Base-by-base conservation (phyloP, 73 alveolate genomes). In the Paramecium sexaurelia region DNA sequence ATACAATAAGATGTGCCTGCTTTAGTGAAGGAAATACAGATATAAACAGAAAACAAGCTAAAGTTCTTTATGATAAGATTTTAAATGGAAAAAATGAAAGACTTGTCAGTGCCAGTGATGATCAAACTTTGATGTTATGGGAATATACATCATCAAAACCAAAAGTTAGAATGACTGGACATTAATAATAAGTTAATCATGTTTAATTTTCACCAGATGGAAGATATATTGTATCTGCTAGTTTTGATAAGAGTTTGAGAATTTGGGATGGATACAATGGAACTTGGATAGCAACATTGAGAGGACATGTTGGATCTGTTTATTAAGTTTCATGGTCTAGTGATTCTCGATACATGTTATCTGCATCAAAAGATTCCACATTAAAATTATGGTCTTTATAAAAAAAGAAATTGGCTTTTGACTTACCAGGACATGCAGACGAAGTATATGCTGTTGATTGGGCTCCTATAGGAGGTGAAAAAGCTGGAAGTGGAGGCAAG, bases 211-310 rank as follows among this genome's bases (percentile, higher is more conserved):
- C 99, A 37, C 99, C 99, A 7, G 99, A 98, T 91, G 99, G 99
- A 1, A 96, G 97, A 36, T 98, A 95, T 95, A 95, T 99, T 51
- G 99, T 98, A 24, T 96, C 99, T 41, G 99, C 99, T 37, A 98
- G 99, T 43, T 97, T 98, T 93, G 99, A 99, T 94, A 98, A 99
- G 97, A 82, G 91, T 91, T 69, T 95, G 1, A 96, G 96, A 89
- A 93, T 99, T 10, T 99, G 99, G 99, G 99, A 98, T 87, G 99
- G 99, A 27, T 84, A 92, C 43, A 97, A 97, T 11, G 99, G 99
- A 9, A 94, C 93, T 83, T 98, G 95, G 86, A 95, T 99, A 55
- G 93, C 96, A 40, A 93, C 98, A 47, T 97, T 99, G 90, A 96
- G 99, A 87, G 99, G 99, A 36, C 99, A 97, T 95, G 99, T 95